Evolutionary conservation across 306 rosid genomes (phyloP).

Genomic region (Fragaria ananassa): DNA sequence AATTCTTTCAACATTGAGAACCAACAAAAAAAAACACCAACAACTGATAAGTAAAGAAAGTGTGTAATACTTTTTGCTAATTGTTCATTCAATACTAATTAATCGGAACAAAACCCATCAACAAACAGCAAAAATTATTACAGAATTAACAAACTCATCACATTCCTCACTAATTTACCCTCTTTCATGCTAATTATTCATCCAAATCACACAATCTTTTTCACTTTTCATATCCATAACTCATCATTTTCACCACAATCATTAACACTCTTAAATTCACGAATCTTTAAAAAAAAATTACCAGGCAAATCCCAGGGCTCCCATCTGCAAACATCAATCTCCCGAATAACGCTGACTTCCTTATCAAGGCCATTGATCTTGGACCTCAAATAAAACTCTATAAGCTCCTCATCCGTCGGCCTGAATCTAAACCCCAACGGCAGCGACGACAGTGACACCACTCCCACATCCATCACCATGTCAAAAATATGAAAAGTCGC

Average conservation of each 20-base stretch:
- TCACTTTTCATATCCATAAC: background rate
- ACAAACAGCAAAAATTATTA: background rate
- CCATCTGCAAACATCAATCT: slow-evolving; percentile 88
- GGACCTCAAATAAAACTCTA: slow-evolving; percentile 64
- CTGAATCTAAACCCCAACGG: slow-evolving; percentile 90
- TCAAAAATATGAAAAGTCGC: background rate
- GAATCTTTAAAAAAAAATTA: slow-evolving; percentile 14
- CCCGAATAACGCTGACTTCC: slow-evolving; percentile 78
- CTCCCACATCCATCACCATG: slow-evolving; percentile 33
- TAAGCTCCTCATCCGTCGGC: slow-evolving; percentile 81
- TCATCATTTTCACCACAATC: background rate
- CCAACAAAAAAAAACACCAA: background rate
- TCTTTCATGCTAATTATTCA: background rate
- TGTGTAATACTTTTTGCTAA: background rate
- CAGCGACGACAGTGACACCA: slow-evolving; percentile 46
- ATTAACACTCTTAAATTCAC: background rate
- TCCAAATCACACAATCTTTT: background rate
- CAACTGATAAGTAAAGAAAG: background rate
- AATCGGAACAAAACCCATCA: background rate
- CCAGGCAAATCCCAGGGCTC: slow-evolving; percentile 99
- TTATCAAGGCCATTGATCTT: slow-evolving; percentile 72
- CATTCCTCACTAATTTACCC: background rate
- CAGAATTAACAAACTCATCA: background rate
- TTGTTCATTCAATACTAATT: background rate
- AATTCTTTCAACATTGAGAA: too few species aligned